Evolutionary conservation across 2,329 filamentous ascomycete species (phyloP), one percentile per base, ranked within the genome.

Genomic region (Penicillium crustosum): DNA sequence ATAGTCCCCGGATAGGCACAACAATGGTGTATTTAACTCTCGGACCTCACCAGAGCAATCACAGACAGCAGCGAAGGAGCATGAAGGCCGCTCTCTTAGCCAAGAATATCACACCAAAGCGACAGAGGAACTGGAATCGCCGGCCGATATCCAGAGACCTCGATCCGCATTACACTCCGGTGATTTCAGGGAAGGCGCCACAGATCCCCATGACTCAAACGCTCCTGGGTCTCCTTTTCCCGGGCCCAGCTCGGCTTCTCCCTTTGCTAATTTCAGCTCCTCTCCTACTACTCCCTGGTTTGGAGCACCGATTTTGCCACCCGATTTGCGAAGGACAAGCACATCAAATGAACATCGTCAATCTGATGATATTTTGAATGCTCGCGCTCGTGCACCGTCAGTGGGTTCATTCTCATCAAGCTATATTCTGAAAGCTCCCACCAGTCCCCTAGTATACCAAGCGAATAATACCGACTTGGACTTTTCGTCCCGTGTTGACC

Each of bases 371-470:
- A 51, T 57, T 31, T 63, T 67, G 49, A 42, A 62, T 60, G 64
- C 64, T 49, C 69, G 71, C 45, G 79, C 81, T 0, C 75, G 79
- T 23, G 78, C 82, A 19, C 87, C 88, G 8, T 87, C 86, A 1
- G 69, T 89, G 10, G 88, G 87, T 3, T 91, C 91, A 1, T 81
- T 90, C 15, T 88, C 89, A 0, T 89, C 87, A 2, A 92, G 86
- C 66, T 97, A 96, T 72, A 82, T 89, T 33, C 89, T 96, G 61
- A 89, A 93, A 75, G 86, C 90, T 2, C 93, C 94, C 0, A 97
- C 94, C 2, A 97, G 93, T 68, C 94, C 94, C 15, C 80, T 99
- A 12, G 93, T 95, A 0, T 88, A 97, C 68, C 91, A 92, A 42
- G 86, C 91, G 68, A 95, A 88, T 75, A 94, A 93, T 65, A 88